Evolutionary conservation across 441 rosid species (phyloP).

Genomic region (Euphorbia schlechtendalii): DNA sequence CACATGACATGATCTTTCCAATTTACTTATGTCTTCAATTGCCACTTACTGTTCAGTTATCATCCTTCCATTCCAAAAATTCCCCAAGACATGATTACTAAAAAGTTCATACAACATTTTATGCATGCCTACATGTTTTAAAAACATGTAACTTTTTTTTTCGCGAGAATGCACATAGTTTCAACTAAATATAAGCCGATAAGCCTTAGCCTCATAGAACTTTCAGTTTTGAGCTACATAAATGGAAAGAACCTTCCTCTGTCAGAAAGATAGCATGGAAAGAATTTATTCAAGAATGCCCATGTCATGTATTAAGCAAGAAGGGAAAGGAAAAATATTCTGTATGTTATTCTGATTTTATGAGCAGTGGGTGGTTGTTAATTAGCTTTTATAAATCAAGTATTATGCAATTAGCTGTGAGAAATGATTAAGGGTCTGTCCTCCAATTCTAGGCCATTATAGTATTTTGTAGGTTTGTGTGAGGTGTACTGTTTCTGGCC

Average conservation of each 20-base stretch:
- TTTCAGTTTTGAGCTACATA: background rate
- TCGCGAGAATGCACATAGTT: background rate
- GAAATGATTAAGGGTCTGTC: too few relatives aligned
- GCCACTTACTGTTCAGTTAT: background rate
- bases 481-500: too few relatives aligned
- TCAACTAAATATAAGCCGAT: background rate
- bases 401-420: too few relatives aligned
- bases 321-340: too few relatives aligned
- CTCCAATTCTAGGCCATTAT: too few relatives aligned
- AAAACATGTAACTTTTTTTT: background rate
- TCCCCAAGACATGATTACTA: too few relatives aligned
- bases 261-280: background rate
- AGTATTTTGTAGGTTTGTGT: too few relatives aligned
- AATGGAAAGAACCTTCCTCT: background rate
- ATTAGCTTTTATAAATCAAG: too few relatives aligned
- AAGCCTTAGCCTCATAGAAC: background rate
- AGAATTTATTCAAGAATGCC: background rate
- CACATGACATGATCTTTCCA: background rate
- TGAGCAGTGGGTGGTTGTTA: too few relatives aligned
- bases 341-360: too few relatives aligned
- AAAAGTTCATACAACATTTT: background rate
- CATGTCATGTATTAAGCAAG: background rate
- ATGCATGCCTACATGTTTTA: background rate
- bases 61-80: background rate
- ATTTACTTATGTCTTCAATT: background rate